These are phyloP conservation scores for Candida fluviatilis DNA, from an alignment of 805 yeast genomes.

Conservation along the genomic window DNA sequence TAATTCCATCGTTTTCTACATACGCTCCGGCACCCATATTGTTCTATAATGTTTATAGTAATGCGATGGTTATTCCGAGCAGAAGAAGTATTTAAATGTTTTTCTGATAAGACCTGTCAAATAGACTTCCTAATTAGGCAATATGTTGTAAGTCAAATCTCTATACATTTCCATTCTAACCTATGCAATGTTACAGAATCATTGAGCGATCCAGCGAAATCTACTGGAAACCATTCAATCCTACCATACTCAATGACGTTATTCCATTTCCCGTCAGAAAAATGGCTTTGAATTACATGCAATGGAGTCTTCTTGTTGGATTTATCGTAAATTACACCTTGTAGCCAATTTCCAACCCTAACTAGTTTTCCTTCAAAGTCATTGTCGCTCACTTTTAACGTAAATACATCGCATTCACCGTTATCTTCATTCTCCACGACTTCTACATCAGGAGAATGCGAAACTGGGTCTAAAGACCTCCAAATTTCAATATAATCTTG, in stretches of 20 bases:
- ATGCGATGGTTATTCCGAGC: background rate
- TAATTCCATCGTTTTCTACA: background rate
- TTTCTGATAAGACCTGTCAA: background rate
- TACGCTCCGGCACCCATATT: constrained; percentile 5
- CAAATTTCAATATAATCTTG: constrained; percentile 52
- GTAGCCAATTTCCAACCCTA: constrained; percentile 48
- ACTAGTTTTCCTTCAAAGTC: constrained; percentile 39
- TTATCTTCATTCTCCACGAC: constrained; percentile 15
- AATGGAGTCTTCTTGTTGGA: constrained; percentile 16
- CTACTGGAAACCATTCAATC: constrained; percentile 19
- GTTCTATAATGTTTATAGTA: background rate
- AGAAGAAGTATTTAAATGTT: background rate
- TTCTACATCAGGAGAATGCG: constrained; percentile 22
- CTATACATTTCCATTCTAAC: constrained; percentile 21
- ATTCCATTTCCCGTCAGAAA: constrained; percentile 18
- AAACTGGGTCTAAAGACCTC: constrained; percentile 44
- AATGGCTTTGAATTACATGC: constrained; percentile 23
- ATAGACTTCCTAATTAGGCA: constrained; percentile 4
- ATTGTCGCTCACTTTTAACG: constrained; percentile 3
- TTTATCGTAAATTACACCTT: constrained; percentile 40
- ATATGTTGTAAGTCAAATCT: constrained; percentile 4
- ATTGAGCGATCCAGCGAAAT: constrained; percentile 13
- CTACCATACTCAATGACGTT: constrained; percentile 24
- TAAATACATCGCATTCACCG: constrained; percentile 5
- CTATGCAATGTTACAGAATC: constrained; percentile 7